Conservation (phyloP, 2,329 filamentous ascomycete genomes). For the Malbranchea cinnamomea region DNA sequence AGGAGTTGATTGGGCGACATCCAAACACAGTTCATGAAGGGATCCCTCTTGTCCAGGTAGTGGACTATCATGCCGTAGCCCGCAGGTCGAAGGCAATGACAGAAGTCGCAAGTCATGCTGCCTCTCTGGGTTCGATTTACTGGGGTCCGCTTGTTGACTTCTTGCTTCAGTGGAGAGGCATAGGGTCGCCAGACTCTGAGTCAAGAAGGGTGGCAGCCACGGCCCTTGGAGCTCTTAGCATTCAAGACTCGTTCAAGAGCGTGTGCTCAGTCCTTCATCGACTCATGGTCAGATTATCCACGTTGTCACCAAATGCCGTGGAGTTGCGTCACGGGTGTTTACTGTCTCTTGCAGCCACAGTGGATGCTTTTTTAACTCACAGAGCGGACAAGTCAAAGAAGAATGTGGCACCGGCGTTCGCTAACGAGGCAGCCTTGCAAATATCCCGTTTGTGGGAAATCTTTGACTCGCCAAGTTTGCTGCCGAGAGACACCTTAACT, state of each 20-base stretch:
- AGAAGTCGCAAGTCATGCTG: constrained; percentile 56
- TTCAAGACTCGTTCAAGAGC: constrained; percentile 18
- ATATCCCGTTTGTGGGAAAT: constrained; percentile 25
- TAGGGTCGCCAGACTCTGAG: constrained; percentile 61
- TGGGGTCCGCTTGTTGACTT: constrained; percentile 55
- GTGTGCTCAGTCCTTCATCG: constrained; percentile 19
- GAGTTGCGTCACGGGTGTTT: constrained; percentile 32
- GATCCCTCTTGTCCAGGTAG: constrained; percentile 71
- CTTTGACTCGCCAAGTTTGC: constrained; percentile 19
- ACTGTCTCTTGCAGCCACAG: constrained; percentile 24
- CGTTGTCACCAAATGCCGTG: constrained; percentile 24
- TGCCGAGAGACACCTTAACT: constrained; percentile 25
- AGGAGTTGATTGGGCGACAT: constrained; percentile 86
- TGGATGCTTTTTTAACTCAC: constrained; percentile 19
- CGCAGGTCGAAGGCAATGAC: constrained; percentile 69
- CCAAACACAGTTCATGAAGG: constrained; percentile 70
- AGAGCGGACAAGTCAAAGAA: constrained; percentile 9
- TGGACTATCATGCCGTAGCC: constrained; percentile 89
- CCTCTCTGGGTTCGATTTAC: constrained; percentile 47
- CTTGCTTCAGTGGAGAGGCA: constrained; percentile 71
- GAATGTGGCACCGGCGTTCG: constrained; percentile 11
- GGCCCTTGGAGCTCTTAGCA: constrained; percentile 44
- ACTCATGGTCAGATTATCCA: constrained; percentile 20
- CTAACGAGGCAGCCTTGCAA: constrained; percentile 14
- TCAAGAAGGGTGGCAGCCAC: constrained; percentile 58